phyloP scores from a whole-genome alignment of 495 filamentous ascomycete genomes.

The Paragyromitra xinjiangensis region DNA sequence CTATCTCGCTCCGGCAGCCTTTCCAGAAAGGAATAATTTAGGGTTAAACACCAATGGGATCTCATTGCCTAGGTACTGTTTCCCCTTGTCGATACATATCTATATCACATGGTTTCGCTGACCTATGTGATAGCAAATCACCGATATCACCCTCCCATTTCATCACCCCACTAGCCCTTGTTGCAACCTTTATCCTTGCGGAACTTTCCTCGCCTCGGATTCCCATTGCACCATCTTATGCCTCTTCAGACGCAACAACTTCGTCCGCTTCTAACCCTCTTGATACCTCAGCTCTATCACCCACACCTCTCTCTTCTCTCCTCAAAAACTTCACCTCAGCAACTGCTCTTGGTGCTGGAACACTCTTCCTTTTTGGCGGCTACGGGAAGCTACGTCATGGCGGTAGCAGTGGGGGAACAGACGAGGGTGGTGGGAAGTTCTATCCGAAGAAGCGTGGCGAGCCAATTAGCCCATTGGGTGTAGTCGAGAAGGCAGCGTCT shows the following conservation, averaged over 20 bases:
- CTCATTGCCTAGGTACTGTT: conserved; percentile 14
- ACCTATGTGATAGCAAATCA: conserved; percentile 20
- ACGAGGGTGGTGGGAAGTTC: conserved; percentile 38
- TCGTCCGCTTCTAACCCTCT: conserved; percentile 35
- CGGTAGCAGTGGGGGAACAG: conserved; percentile 5
- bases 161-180: conserved; percentile 38
- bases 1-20: conserved; percentile 44
- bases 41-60: conserved; percentile 35
- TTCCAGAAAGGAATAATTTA: conserved; percentile 24
- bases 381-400: conserved; percentile 33
- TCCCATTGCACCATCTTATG: background rate
- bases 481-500: conserved; percentile 40
- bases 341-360: conserved; percentile 46
- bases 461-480: conserved; percentile 26
- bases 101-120: background rate
- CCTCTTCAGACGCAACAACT: background rate
- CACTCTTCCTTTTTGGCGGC: conserved; percentile 43
- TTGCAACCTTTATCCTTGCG: conserved; percentile 36
- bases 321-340: conserved; percentile 29
- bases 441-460: conserved; percentile 41
- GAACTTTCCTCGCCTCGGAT: conserved; percentile 34
- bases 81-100: background rate
- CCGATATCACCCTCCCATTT: conserved; percentile 37
- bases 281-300: conserved; percentile 5
- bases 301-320: conserved; percentile 12